Evolutionary conservation across 768 basidiomycete genomes (phyloP).

Genomic region (Boletus rubescentipes): DNA sequence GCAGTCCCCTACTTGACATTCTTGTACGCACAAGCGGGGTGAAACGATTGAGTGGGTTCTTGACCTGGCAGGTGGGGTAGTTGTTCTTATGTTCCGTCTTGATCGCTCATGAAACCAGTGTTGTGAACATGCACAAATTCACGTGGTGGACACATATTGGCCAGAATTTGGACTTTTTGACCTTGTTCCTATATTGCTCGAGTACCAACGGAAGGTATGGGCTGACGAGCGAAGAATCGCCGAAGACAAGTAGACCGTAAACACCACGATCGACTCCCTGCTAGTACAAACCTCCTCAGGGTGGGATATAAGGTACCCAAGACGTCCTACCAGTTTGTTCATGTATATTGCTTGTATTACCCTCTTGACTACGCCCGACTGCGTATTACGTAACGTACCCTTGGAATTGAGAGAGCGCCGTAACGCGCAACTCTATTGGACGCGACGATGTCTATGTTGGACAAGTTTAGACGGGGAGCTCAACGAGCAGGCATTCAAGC

Average conservation of each 20-base stretch:
- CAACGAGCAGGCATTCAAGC: constrained; percentile 83
- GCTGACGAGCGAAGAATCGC: constrained; percentile 1
- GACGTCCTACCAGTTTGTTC: too few species aligned
- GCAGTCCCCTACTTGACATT: constrained; percentile 83
- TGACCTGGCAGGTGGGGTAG: constrained; percentile 88
- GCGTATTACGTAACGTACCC: constrained; percentile 17
- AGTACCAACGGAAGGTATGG: constrained; percentile 83
- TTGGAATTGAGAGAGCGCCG: too few species aligned
- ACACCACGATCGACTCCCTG: too few species aligned
- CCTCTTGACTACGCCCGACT: too few species aligned
- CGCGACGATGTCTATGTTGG: constrained; percentile 57
- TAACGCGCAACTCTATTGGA: neutral
- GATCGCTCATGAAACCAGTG: constrained; percentile 44
- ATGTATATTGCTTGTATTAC: too few species aligned
- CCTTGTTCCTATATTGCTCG: constrained; percentile 82
- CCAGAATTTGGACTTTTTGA: constrained; percentile 89
- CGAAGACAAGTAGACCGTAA: too few species aligned
- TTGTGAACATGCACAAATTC: constrained; percentile 80
- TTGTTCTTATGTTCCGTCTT: neutral
- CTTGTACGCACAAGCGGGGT: constrained; percentile 92
- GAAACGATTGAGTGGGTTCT: constrained; percentile 57
- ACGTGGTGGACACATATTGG: constrained; percentile 86
- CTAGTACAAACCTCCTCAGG: too few species aligned
- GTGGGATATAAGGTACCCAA: too few species aligned
- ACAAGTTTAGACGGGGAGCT: constrained; percentile 79